phyloP scores from a whole-genome alignment of 257 asterid genomes.

The Nicotiana tomentosiformis region DNA sequence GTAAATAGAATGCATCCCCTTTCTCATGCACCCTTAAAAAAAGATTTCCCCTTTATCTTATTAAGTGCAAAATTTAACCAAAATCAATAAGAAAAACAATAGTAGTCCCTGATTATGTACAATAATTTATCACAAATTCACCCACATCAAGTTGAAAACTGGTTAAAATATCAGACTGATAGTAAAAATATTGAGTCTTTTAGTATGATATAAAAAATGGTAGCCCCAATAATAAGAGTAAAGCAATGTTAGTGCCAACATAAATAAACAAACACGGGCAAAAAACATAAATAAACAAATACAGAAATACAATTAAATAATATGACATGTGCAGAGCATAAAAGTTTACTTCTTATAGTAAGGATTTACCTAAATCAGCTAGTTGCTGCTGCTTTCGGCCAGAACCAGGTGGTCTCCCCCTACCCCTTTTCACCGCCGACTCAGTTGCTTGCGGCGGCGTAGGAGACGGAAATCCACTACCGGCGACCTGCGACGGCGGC shows the following conservation, averaged over 20 bases:
- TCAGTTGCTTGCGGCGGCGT: not conserved
- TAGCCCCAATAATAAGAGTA: not conserved
- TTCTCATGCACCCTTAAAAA: not conserved
- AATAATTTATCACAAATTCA: not conserved
- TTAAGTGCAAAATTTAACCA: not conserved
- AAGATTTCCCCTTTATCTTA: not conserved
- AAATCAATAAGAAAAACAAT: not conserved
- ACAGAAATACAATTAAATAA: not conserved
- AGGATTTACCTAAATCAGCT: not conserved
- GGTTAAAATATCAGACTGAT: not conserved
- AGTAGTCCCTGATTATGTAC: not conserved
- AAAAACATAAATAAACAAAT: not conserved
- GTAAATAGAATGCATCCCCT: not conserved
- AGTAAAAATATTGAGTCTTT: not conserved
- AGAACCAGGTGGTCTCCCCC: constrained; percentile 9
- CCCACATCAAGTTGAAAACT: not conserved
- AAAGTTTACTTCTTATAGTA: not conserved
- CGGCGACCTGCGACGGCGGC: not conserved
- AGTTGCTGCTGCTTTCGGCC: constrained; percentile 4
- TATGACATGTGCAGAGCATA: not conserved
- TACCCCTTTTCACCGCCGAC: not conserved
- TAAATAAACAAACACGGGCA: not conserved
- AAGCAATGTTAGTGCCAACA: not conserved
- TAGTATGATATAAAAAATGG: not conserved
- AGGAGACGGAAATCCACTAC: constrained; percentile 3